Evolutionary conservation across 1,139 yeast species (phyloP), one percentile per base, ranked within the genome.

Genomic region (Yarrowia galli): DNA sequence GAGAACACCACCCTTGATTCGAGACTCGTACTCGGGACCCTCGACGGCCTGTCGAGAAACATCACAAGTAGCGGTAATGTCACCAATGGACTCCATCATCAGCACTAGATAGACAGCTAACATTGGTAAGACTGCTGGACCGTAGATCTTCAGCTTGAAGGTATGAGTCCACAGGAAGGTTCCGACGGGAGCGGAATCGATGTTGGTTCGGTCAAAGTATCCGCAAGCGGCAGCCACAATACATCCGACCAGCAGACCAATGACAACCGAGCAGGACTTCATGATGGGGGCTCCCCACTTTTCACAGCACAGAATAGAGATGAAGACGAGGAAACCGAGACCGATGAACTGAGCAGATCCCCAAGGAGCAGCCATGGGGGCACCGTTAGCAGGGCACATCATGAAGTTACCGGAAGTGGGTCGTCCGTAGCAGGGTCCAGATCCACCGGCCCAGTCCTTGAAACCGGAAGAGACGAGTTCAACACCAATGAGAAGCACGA

Each of bases 61-160:
- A 78, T 92, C 98, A 68, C 91, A 87, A 35, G 97, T 91, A 35
- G 97, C 97, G 51, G 97, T 91, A 73, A 92, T 87, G 77, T 92
- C 97, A 76, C 97, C 97, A 74, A 92, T 91, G 67, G 96, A 89
- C 80, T 92, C 97, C 91, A 91, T 91, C 85, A 90, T 88, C 73
- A 90, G 79, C 53, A 89, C 91, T 35, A 91, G 81, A 76, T 88
- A 92, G 67, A 91, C 90, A 0, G 97, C 95, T 71, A 92, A 79
- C 80, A 90, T 85, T 18, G 97, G 97, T 67, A 92, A 80, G 18
- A 92, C 92, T 4, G 88, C 85, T 1, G 97, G 97, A 2, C 91
- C 97, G 74, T 92, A 91, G 12, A 92, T 85, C 51, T 81, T 78
- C 69, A 92, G 83, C 72, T 84, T 86, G 82, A 92, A 92, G n/a